Conservation (phyloP, 176 grass and related monocot genomes). For the Juncus effusus region DNA sequence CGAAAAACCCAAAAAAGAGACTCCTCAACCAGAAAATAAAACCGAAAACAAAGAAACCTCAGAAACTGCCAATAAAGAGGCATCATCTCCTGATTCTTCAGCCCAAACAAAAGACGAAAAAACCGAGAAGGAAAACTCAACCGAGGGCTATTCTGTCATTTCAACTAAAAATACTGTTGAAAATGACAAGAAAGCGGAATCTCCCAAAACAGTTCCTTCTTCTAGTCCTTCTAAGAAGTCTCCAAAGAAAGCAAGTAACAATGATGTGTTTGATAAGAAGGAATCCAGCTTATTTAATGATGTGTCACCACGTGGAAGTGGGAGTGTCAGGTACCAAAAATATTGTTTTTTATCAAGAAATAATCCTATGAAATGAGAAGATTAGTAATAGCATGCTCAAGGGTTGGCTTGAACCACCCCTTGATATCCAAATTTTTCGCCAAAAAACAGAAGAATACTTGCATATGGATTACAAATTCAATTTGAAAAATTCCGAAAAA, state of each 20-base stretch:
- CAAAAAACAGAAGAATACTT: too few relatives aligned
- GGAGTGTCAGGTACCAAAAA: constrained; percentile 59
- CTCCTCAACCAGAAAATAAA: constrained; percentile 27
- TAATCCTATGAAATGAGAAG: too few relatives aligned
- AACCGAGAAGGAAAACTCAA: constrained; percentile 48
- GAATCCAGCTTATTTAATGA: constrained; percentile 43
- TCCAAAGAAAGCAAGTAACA: constrained; percentile 30
- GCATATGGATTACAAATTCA: too few relatives aligned
- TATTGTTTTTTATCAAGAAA: background rate
- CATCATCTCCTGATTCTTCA: constrained; percentile 33
- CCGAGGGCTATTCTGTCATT: constrained; percentile 42
- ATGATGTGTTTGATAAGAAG: constrained; percentile 45
- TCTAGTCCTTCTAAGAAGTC: constrained; percentile 59
- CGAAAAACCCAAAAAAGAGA: constrained; percentile 55
- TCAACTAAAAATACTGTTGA: constrained; percentile 20
- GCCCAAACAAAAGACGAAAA: constrained; percentile 50
- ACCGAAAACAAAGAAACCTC: constrained; percentile 48
- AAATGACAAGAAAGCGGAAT: constrained; percentile 23
- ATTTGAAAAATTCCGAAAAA: too few relatives aligned
- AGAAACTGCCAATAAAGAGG: constrained; percentile 16
- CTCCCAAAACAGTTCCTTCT: constrained; percentile 47
- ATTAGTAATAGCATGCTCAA: too few relatives aligned
- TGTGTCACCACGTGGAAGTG: constrained; percentile 50
- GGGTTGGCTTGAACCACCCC: too few relatives aligned
- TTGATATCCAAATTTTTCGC: too few relatives aligned